Evolutionary conservation across 495 filamentous ascomycete species (phyloP), one percentile per base, ranked within the genome.

Genomic region (Penicillium lividum): DNA sequence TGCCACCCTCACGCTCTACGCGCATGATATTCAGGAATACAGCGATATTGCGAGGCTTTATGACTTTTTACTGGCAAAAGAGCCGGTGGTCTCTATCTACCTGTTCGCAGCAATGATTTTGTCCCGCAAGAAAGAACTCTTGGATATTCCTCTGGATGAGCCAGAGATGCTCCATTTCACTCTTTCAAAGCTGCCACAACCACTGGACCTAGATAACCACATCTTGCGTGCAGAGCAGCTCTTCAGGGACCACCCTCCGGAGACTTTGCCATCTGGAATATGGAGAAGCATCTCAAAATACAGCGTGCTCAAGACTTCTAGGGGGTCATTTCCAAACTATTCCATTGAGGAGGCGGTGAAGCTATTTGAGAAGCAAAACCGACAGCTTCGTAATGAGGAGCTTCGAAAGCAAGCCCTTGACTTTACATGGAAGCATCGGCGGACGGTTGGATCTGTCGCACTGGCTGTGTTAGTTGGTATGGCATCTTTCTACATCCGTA

Each of bases 151-250:
- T 0, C 69, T 77, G 16, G 89, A 96, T 51, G 94, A 98, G 68
- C 89, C 91, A 11, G 95, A 97, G 66, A 96, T 98, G 86, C 82
- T 98, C 16, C 92, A 96, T 71, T 90, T 86, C 47, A 86, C 88
- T 6, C 82, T 98, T 3, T 93, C 89, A 5, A 97, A 95, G 70
- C 81, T 98, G 3, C 94, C 94, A 0, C 82, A 81, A 45, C 86
- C 89, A 9, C 80, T 97, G n/a, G 84, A 97, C 62, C 73, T 98
- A 27, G 94, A 98, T 57, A 77, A 73, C 4, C 78, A 96, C 36
- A 89, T 98, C 56, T 60, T 72, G 16, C 74, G 76, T 29, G 86
- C 95, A 13, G 74, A 82, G 5, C 51, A 61, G 25, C 79, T 97
- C 0, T 89, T 88, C 72, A 64, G 76, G 7, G 64, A 74, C 4